Evolutionary conservation across 495 filamentous ascomycete species (phyloP), one percentile per base, ranked within the genome.

Genomic region (Aspergillus campestris): DNA sequence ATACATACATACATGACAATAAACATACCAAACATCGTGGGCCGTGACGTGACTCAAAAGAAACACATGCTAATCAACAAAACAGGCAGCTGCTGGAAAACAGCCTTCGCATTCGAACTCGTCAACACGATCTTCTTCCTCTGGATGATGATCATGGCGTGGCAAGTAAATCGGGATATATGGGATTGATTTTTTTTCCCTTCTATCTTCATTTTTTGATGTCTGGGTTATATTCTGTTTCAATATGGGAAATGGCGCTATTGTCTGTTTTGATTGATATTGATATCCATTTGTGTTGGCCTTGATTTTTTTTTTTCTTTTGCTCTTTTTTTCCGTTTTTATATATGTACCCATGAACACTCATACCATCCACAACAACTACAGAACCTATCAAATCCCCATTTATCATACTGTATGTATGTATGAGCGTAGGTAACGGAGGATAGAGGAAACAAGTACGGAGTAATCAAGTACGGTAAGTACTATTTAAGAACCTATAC

Each of bases 101-200:
- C 78, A 0, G 74, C 73, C 1, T 82, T 82, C 61, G 73, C 76
- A 12, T 71, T 80, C 55, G 84, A 81, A 52, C 62, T 94, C 40
- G 75, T 95, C 5, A 91, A 86, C 38, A 79, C 72, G 8, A 77
- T 97, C 24, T 94, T 95, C 58, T 78, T 94, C 57, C 53, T 96
- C 6, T 97, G 89, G 90, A 91, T 97, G 72, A 89, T 95, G 61
- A 69, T 97, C 38, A 87, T 97, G 82, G 82, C 84, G 12, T 86
- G 81, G 66, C 87, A 95, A 64, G 92, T 98, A 10, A 83, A 87
- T 68, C 73, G 76, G 38, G 79, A 86, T 59, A 61, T 70, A 44
- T 71, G 69, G 51, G 64, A 72, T 48, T 75, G 43, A 46, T 42
- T 28, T 39, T 45, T 40, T 28, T 43, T 49, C 4, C 9, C n/a